Percentiles rank a stretch among this genome's conserved stretches.
These are phyloP conservation scores for Thermoascus crustaceus DNA, from an alignment of 2,329 filamentous ascomycete species.

Conservation along the genomic window DNA sequence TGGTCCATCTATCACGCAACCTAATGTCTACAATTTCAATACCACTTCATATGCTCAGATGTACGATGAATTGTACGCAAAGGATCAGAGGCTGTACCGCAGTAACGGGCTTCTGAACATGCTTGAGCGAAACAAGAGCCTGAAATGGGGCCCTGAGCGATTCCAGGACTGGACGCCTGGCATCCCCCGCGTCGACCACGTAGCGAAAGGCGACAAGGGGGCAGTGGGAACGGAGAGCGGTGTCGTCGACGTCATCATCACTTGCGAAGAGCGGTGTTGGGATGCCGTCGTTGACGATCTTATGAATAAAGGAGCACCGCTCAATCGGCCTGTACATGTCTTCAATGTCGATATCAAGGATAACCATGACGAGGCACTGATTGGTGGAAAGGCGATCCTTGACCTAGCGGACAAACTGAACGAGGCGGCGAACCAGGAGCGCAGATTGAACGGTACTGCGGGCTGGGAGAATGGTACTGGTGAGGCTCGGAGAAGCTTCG, in stretches of 20 bases:
- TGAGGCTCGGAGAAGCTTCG: slow-evolving; percentile 66
- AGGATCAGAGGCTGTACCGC: slow-evolving; percentile 79
- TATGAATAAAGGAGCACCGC: slow-evolving; percentile 69
- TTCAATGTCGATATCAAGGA: slow-evolving; percentile 99
- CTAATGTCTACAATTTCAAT: slow-evolving; percentile 98
- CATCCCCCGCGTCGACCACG: slow-evolving; percentile 68
- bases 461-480: slow-evolving; percentile 64
- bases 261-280: slow-evolving; percentile 96
- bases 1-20: slow-evolving; percentile 81
- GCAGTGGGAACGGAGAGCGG: slow-evolving; percentile 76
- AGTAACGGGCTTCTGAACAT: slow-evolving; percentile 93
- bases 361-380: slow-evolving; percentile 90
- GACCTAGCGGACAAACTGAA: slow-evolving; percentile 85
- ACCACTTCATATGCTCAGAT: slow-evolving; percentile 91
- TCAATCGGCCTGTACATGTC: slow-evolving; percentile 91
- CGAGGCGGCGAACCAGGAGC: slow-evolving; percentile 67
- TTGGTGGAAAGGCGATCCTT: slow-evolving; percentile 84
- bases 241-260: slow-evolving; percentile 88
- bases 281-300: slow-evolving; percentile 94
- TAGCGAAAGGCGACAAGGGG: slow-evolving; percentile 62
- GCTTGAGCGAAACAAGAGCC: slow-evolving; percentile 80
- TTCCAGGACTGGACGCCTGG: slow-evolving; percentile 98
- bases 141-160: slow-evolving; percentile 92
- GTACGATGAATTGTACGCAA: slow-evolving; percentile 79
- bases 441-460: slow-evolving; percentile 54